Conservation (phyloP, 2,329 filamentous ascomycete genomes). For the Talaromyces atroroseus region DNA sequence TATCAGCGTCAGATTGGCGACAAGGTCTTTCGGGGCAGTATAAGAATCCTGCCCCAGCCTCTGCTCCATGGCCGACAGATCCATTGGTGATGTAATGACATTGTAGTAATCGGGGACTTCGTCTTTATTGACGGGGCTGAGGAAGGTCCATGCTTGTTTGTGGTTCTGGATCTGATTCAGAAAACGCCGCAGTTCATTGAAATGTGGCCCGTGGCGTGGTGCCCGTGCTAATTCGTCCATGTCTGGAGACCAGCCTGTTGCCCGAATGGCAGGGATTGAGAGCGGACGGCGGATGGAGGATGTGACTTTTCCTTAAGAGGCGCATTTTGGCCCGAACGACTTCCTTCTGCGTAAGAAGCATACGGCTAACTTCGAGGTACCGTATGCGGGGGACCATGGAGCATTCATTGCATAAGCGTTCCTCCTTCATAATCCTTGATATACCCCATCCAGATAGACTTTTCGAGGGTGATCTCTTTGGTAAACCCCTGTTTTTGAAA, state of each 20-base stretch:
- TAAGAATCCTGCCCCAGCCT: conserved; percentile 94
- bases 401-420: conserved; percentile 99
- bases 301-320: conserved; percentile 80
- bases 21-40: conserved; percentile 83
- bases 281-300: conserved; percentile 78
- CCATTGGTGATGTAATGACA: conserved; percentile 97
- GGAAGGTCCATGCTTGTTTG: conserved; percentile 87
- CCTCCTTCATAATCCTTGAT: conserved; percentile 99
- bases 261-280: conserved; percentile 79
- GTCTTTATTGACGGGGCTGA: conserved; percentile 86
- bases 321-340: conserved; percentile 91
- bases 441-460: conserved; percentile 95
- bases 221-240: conserved; percentile 97
- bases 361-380: conserved; percentile 85
- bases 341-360: conserved; percentile 97
- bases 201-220: conserved; percentile 91
- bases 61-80: conserved; percentile 88
- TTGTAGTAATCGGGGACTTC: conserved; percentile 99
- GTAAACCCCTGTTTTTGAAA: conserved; percentile 99
- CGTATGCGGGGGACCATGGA: conserved; percentile 92
- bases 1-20: conserved; percentile 79
- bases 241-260: conserved; percentile 89
- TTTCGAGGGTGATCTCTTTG: conserved; percentile 91
- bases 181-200: conserved; percentile 85
- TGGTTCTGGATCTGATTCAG: conserved; percentile 96